Evolutionary conservation across 768 basidiomycete species (phyloP).

Genomic region (Phylloporus scabripes): DNA sequence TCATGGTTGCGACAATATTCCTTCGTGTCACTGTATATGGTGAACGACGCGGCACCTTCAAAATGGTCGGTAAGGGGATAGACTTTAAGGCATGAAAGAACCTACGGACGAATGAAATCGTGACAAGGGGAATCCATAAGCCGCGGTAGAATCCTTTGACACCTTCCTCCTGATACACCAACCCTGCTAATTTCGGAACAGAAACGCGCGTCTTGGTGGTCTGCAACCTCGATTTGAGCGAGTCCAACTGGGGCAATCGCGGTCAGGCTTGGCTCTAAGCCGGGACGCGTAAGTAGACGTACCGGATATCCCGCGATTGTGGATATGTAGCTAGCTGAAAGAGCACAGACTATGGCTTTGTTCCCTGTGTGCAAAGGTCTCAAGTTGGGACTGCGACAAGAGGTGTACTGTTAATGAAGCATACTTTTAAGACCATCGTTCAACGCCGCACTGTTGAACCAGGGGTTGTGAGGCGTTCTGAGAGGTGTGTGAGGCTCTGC

Average conservation of each 20-base stretch:
- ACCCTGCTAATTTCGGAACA: slow-evolving; percentile 61
- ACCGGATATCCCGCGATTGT: slow-evolving; percentile 91
- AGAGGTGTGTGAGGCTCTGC: slow-evolving; percentile 19
- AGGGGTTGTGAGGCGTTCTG: slow-evolving; percentile 51
- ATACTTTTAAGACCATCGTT: slow-evolving; percentile 66
- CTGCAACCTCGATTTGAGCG: slow-evolving; percentile 89
- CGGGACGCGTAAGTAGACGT: slow-evolving; percentile 7
- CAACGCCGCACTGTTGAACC: slow-evolving; percentile 57
- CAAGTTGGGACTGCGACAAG: slow-evolving; percentile 1
- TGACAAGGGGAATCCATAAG: slow-evolving; percentile 87
- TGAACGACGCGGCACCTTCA: slow-evolving; percentile 84
- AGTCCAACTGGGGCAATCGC: slow-evolving; percentile 63
- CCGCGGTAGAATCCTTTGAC: slow-evolving; percentile 87
- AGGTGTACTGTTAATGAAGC: slow-evolving; percentile 12
- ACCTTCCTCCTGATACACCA: slow-evolving; percentile 83
- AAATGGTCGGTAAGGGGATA: slow-evolving; percentile 4
- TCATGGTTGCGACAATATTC: slow-evolving; percentile 58
- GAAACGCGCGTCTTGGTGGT: slow-evolving; percentile 72
- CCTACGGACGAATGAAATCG: slow-evolving; percentile 94
- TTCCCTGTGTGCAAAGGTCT: slow-evolving; percentile 45
- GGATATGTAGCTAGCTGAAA: slow-evolving; percentile 87
- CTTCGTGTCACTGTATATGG: slow-evolving; percentile 83
- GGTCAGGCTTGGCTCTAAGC: background rate
- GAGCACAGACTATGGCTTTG: slow-evolving; percentile 85
- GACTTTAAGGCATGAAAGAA: slow-evolving; percentile 24